A percentile compares a stretch with the other conserved stretches of the same genome.
Evolutionary conservation across 371 early-diverging fungal species (phyloP).

Genomic region (Sporodiniella umbellata): DNA sequence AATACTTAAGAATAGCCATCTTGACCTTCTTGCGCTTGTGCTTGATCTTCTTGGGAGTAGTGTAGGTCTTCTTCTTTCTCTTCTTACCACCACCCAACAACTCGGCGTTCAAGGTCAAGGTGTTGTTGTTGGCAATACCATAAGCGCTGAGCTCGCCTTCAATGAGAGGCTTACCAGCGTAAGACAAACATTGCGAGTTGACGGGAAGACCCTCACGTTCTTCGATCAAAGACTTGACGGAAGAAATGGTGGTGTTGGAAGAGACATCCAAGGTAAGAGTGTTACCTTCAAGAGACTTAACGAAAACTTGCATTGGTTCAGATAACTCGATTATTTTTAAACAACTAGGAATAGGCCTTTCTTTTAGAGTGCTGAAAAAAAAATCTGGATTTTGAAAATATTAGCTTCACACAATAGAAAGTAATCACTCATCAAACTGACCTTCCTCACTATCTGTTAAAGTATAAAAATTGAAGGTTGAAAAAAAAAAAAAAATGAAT

Average conservation of each 20-base stretch:
- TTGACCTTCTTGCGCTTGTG: constrained; percentile 98
- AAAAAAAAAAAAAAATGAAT: not conserved
- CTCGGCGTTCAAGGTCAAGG: constrained; percentile 74
- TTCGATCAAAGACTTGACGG: constrained; percentile 87
- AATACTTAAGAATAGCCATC: constrained; percentile 94
- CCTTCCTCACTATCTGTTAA: constrained; percentile 38
- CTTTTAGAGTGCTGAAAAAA: constrained; percentile 25
- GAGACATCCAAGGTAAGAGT: constrained; percentile 84
- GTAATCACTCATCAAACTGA: not conserved
- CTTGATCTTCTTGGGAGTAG: constrained; percentile 98
- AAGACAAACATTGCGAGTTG: constrained; percentile 91
- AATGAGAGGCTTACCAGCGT: constrained; percentile 90
- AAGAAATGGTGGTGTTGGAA: constrained; percentile 70
- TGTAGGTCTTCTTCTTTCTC: constrained; percentile 98
- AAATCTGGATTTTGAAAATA: constrained; percentile 1
- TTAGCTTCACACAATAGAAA: not conserved
- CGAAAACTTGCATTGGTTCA: constrained; percentile 80
- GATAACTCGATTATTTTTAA: constrained; percentile 42
- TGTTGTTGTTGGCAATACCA: constrained; percentile 88
- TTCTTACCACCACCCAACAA: constrained; percentile 92
- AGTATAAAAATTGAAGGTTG: constrained; percentile 5
- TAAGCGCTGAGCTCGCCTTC: constrained; percentile 72
- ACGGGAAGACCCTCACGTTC: constrained; percentile 92
- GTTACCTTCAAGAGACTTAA: constrained; percentile 83
- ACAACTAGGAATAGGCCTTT: constrained; percentile 4